Conservation (phyloP, 2,329 filamentous ascomycete species). For the Alternaria sp. region DNA sequence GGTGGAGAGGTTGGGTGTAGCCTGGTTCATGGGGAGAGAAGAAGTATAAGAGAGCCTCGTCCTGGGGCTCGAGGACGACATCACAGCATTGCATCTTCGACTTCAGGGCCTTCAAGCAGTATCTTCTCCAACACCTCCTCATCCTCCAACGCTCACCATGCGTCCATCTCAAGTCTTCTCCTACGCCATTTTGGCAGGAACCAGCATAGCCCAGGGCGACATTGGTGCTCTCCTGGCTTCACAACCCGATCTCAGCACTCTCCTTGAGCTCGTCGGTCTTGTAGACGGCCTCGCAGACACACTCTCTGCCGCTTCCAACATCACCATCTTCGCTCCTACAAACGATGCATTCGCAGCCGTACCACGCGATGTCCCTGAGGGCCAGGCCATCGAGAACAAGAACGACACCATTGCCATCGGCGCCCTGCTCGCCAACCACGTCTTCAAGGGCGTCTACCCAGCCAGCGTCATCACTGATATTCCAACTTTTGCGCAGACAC, state of each 20-base stretch:
- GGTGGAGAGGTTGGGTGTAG: not conserved
- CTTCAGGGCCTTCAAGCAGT: not conserved
- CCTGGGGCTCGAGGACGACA: not conserved
- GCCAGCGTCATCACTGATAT: constrained; percentile 45
- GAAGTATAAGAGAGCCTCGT: not conserved
- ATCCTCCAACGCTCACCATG: constrained; percentile 17
- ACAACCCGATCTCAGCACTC: constrained; percentile 41
- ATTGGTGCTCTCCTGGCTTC: constrained; percentile 41
- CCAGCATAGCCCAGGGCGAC: constrained; percentile 36
- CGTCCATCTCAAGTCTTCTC: constrained; percentile 24
- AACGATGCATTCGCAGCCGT: constrained; percentile 56
- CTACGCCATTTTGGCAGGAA: constrained; percentile 24
- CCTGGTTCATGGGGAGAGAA: not conserved
- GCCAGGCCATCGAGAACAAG: constrained; percentile 39
- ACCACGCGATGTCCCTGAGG: constrained; percentile 32
- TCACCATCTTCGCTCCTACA: constrained; percentile 64
- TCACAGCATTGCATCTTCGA: not conserved
- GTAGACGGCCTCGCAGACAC: constrained; percentile 48
- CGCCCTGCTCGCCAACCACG: constrained; percentile 63
- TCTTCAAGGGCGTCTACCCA: constrained; percentile 59
- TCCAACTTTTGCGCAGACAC: constrained; percentile 54
- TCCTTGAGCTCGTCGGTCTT: constrained; percentile 45
- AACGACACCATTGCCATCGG: constrained; percentile 44
- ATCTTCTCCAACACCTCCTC: not conserved
- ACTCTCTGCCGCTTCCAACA: constrained; percentile 53